Percentiles rank a stretch among this genome's conserved stretches.
phyloP scores from a whole-genome alignment of 2,329 filamentous ascomycete genomes.

The Aurifilum marmelostoma region DNA sequence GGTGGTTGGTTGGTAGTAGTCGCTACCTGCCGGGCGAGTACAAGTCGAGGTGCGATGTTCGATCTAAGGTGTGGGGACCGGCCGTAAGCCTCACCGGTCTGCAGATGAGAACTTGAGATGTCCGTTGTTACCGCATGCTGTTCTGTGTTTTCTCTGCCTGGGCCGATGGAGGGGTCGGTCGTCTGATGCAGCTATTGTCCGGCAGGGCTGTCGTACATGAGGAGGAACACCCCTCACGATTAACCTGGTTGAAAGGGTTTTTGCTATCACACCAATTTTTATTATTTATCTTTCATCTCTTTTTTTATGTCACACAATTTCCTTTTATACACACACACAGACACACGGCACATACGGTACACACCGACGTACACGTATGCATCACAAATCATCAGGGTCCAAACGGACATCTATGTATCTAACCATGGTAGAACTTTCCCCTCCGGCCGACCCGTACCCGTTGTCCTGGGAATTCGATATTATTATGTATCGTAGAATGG shows the following conservation, averaged over 20 bases:
- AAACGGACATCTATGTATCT: neutral
- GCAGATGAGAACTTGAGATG: neutral
- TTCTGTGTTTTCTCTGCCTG: neutral
- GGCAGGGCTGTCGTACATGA: neutral
- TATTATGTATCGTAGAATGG: neutral
- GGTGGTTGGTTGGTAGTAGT: neutral
- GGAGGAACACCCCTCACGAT: neutral
- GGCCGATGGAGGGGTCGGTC: neutral
- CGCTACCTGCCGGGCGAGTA: neutral
- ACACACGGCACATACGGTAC: too few species aligned
- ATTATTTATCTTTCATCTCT: too few species aligned
- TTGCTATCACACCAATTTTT: too few species aligned
- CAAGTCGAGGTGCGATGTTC: neutral
- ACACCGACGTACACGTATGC: neutral
- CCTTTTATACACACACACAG: too few species aligned
- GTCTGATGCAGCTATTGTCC: neutral
- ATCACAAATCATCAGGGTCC: neutral
- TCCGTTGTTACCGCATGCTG: neutral
- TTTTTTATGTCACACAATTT: too few species aligned
- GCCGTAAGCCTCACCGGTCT: constrained; percentile 8
- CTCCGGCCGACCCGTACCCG: neutral
- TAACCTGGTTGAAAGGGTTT: too few species aligned
- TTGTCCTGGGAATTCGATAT: neutral
- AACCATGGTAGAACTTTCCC: neutral
- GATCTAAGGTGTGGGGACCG: neutral